A percentile compares a stretch with the other conserved stretches of the same genome.
phyloP scores from a whole-genome alignment of 257 asterid species.

The Nicotiana paniculata region DNA sequence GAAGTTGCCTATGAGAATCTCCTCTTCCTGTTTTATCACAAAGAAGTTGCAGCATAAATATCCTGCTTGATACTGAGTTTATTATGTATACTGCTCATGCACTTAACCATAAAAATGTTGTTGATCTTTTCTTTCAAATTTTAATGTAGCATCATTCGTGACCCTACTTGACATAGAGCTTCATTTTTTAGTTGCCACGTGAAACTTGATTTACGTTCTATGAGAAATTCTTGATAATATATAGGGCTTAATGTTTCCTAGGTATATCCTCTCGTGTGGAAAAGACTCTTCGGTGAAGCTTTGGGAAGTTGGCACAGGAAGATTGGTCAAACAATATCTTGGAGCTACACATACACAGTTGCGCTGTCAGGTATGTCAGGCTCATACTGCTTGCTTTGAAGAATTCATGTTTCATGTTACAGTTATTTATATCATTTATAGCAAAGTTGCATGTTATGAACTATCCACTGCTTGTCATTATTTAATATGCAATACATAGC shows the following conservation, averaged over 20 bases:
- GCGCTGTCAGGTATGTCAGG: constrained; percentile 59
- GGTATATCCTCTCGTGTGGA: constrained; percentile 73
- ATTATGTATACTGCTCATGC: not conserved
- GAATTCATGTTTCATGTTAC: not conserved
- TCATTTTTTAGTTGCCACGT: not conserved
- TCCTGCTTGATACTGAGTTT: not conserved
- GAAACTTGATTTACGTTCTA: not conserved
- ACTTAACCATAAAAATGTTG: not conserved
- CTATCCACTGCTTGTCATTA: not conserved
- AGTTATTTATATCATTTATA: not conserved
- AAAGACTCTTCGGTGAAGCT: constrained; percentile 76
- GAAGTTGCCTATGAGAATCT: not conserved
- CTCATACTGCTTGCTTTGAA: constrained; percentile 9
- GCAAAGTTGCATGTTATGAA: not conserved
- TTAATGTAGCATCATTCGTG: not conserved
- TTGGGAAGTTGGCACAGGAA: constrained; percentile 78
- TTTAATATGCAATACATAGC: not conserved
- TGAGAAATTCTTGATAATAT: not conserved
- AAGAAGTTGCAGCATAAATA: not conserved
- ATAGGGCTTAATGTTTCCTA: constrained; percentile 14
- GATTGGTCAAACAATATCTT: constrained; percentile 56
- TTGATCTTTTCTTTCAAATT: not conserved
- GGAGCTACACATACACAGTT: constrained; percentile 56
- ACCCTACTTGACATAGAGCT: not conserved
- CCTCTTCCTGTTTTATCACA: not conserved